These are phyloP conservation scores for Fraxinus xanthoxyloides DNA, from an alignment of 305 asterid species.

Conservation along the genomic window DNA sequence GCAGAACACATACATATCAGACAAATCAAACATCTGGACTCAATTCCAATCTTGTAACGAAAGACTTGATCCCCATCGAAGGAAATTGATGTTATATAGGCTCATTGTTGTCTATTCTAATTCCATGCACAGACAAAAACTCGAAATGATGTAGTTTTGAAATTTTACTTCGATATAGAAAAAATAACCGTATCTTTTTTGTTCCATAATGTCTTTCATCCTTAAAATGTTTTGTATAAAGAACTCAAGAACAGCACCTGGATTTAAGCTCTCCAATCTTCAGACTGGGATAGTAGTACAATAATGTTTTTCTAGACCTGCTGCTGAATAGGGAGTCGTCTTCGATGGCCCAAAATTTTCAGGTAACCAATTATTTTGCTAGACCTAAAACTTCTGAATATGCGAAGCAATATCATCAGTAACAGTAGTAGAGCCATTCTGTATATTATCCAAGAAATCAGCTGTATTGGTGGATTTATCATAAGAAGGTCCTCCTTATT, in stretches of 20 bases:
- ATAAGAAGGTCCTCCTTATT: constrained; percentile 57
- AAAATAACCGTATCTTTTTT: neutral
- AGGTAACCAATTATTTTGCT: neutral
- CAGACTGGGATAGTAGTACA: neutral
- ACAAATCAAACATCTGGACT: neutral
- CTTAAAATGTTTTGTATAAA: neutral
- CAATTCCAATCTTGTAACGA: neutral
- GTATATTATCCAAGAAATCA: neutral
- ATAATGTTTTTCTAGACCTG: neutral
- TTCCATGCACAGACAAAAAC: neutral
- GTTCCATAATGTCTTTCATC: neutral
- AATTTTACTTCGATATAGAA: neutral
- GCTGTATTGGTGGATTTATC: neutral
- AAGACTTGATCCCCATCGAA: neutral
- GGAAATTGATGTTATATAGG: neutral
- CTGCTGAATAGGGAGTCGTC: neutral
- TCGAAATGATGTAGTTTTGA: neutral
- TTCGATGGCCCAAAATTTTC: neutral
- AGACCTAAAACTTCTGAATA: neutral
- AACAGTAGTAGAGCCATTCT: neutral
- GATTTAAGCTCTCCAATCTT: neutral
- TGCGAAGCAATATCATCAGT: neutral
- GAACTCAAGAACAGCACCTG: neutral
- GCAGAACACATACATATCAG: neutral
- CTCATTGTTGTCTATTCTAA: neutral